Evolutionary conservation across 176 grass and related monocot species (phyloP).

Genomic region (Calamus simplicifolius): DNA sequence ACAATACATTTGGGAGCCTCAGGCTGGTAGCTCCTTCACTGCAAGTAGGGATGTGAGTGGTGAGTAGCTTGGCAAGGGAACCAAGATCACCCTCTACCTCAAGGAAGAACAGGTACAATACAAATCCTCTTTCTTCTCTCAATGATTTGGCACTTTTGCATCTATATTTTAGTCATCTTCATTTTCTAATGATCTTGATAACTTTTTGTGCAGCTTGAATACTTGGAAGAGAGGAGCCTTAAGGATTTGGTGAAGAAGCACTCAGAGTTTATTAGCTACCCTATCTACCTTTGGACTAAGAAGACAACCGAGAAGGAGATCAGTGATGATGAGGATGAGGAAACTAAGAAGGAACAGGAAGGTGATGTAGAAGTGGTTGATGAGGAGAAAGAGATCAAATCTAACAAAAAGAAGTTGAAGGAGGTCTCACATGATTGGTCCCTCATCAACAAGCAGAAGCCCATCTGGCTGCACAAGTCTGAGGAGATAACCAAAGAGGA

Average conservation of each 20-base stretch:
- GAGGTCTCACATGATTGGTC: conserved; percentile 8
- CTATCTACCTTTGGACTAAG: conserved; percentile 8
- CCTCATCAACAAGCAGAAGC: conserved; percentile 9
- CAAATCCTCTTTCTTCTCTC: too few relatives aligned
- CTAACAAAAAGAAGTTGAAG: conserved; percentile 12
- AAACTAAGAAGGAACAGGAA: conserved; percentile 8
- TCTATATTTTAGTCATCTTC: too few relatives aligned
- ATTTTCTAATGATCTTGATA: too few relatives aligned
- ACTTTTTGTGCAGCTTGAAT: not conserved
- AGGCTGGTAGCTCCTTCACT: conserved; percentile 6
- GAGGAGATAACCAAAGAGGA: conserved; percentile 14
- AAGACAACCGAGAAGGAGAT: conserved; percentile 10
- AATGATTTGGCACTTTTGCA: too few relatives aligned
- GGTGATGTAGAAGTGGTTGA: conserved; percentile 7
- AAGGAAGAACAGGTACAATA: conserved; percentile 3
- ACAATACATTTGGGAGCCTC: conserved; percentile 8
- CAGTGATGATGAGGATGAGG: conserved; percentile 4
- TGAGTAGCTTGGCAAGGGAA: conserved; percentile 9
- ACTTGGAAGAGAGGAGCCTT: conserved; percentile 10
- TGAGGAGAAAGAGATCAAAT: conserved; percentile 4
- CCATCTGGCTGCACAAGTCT: conserved; percentile 9
- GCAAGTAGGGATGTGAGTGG: not conserved
- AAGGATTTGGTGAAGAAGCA: conserved; percentile 15
- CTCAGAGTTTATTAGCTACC: conserved; percentile 8
- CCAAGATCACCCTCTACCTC: conserved; percentile 15